Base-by-base conservation (phyloP, 495 filamentous ascomycete genomes). In the Hyaloscypha hepaticicola region DNA sequence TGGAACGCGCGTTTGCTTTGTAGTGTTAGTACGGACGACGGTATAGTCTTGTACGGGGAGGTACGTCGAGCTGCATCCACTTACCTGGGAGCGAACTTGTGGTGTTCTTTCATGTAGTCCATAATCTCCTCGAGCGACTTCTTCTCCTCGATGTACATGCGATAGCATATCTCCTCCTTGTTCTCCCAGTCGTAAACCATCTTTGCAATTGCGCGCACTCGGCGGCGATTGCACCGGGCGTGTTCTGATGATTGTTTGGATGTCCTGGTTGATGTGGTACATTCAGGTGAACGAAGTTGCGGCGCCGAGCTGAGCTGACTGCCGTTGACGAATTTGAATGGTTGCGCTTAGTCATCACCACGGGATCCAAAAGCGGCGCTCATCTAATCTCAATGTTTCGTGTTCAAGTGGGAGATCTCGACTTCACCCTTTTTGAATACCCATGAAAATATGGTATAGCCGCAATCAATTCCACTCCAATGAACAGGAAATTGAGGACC, bases 111-210 rank as follows among this genome's bases (percentile, higher is more conserved):
- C 80, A 90, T 83, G 68, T 81, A 84, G 25, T 86, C 81, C 78
- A 88, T 85, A 38, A 90, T 83, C 59, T 89, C 85, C 52, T 90
- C 86, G 53, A 93, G 72, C 14, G 84, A 81, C 74, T 84, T 87
- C 66, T 83, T 85, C 71, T 93, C 85, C 34, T 85, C 83, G 60
- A 93, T 89, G 70, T 92, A 93, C 75, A 91, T 81, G 58, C 85
- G 80, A 74, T 84, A 87, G 75, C 85, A 89, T 67, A 84, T 83
- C 9, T 87, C 83, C 73, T 83, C 79, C 72, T 91, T 87, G 3
- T 80, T 85, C 33, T 88, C 85, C 90, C 90, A 93, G 62, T 89
- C 80, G 76, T 92, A 92, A 0, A 86, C 87, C 87, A 90, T 92
- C 65, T 24, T 71, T 4, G 65, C 63, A n/a, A 38, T 41, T 31